phyloP scores from a whole-genome alignment of 2,329 filamentous ascomycete species.

The Tolypocladium inflatum region DNA sequence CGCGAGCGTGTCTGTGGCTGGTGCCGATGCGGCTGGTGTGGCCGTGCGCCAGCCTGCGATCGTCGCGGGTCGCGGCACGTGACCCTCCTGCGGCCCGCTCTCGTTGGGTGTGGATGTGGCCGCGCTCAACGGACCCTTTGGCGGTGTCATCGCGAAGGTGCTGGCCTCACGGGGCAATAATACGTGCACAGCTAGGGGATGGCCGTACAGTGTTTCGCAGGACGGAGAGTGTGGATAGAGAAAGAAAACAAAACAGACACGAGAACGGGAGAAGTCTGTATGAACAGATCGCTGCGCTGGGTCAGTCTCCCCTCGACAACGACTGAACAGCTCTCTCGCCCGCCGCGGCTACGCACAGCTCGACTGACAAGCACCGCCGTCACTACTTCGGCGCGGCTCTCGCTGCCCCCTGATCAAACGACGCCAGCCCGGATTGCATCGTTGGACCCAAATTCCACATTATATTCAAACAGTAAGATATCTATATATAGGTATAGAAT shows the following conservation, averaged over 20 bases:
- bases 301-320: not conserved
- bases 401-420: not conserved
- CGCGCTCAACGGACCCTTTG: too few relatives aligned
- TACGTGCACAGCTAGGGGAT: too few relatives aligned
- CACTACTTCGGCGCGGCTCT: too few relatives aligned
- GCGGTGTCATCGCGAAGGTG: too few relatives aligned
- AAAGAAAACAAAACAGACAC: too few relatives aligned
- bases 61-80: not conserved
- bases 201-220: too few relatives aligned
- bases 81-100: not conserved
- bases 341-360: not conserved
- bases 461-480: not conserved
- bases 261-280: not conserved
- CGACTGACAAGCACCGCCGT: not conserved
- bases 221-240: too few relatives aligned
- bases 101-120: too few relatives aligned
- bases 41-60: not conserved
- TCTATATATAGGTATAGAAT: not conserved
- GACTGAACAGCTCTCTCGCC: not conserved
- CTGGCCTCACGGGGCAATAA: too few relatives aligned
- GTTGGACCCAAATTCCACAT: not conserved
- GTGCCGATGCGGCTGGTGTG: conserved; percentile 1
- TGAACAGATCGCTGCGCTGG: not conserved
- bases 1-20: conserved; percentile 8
- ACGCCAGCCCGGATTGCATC: not conserved